Evolutionary conservation across 225 moss, liverwort and hornwort species (phyloP).

Genomic region (Sphagnum tenellum): DNA sequence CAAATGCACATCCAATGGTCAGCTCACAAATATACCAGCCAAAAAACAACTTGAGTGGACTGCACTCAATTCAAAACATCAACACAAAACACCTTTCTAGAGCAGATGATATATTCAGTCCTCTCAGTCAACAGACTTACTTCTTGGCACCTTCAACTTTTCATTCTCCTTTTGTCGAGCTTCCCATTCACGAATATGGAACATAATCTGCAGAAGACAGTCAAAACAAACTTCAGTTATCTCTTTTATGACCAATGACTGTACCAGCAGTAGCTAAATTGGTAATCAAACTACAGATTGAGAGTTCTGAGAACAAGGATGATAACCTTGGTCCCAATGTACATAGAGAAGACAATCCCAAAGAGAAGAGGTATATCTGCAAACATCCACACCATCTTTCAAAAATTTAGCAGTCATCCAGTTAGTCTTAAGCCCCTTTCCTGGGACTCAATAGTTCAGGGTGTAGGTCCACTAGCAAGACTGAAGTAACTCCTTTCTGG

Average conservation of each 20-base stretch:
- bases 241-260: neutral
- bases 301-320: conserved; percentile 7
- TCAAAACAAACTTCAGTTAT: neutral
- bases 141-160: conserved; percentile 17
- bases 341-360: conserved; percentile 65
- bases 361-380: conserved; percentile 78
- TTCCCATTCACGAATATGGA: conserved; percentile 29
- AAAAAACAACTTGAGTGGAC: no score
- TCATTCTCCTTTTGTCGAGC: neutral
- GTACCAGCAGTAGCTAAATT: neutral
- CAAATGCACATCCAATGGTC: no score
- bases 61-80: no score
- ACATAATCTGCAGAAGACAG: conserved; percentile 31
- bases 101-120: no score
- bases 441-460: neutral
- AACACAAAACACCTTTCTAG: no score
- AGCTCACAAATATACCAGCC: no score
- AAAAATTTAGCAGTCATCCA: neutral
- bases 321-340: conserved; percentile 75
- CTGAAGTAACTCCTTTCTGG: neutral
- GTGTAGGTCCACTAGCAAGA: neutral
- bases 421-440: neutral
- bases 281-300: neutral
- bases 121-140: no score
- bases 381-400: conserved; percentile 10